Conservation (phyloP, 2,329 filamentous ascomycete genomes). For the Golovinomyces cichoracearum region DNA sequence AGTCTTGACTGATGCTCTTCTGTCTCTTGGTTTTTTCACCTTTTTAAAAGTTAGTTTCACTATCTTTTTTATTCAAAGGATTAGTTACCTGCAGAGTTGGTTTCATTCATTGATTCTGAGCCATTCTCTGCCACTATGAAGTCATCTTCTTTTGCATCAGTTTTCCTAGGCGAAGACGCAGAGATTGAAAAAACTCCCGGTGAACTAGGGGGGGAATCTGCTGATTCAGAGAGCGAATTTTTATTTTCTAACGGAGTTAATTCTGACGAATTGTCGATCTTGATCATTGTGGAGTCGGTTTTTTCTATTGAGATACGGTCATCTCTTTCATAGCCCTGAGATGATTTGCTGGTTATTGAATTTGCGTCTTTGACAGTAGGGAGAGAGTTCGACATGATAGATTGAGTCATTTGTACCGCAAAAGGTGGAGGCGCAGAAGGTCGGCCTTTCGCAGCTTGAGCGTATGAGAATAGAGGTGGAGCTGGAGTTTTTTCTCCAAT, state of each 20-base stretch:
- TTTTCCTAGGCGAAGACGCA: conserved; percentile 18
- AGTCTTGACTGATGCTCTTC: conserved; percentile 21
- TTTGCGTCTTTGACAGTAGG: conserved; percentile 12
- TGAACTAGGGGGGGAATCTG: conserved; percentile 21
- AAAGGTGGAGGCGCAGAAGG: conserved; percentile 9
- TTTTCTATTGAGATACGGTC: conserved; percentile 10
- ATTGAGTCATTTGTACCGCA: conserved; percentile 11
- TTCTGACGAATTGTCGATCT: conserved; percentile 6
- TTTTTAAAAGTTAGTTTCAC: conserved; percentile 8
- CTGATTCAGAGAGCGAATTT: conserved; percentile 7
- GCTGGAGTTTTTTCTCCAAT: conserved; percentile 13
- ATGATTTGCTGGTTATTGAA: conserved; percentile 11
- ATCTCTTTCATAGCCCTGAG: conserved; percentile 9
- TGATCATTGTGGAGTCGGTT: conserved; percentile 6
- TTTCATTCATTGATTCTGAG: conserved; percentile 41
- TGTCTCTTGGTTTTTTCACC: conserved; percentile 14
- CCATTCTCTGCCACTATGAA: conserved; percentile 34
- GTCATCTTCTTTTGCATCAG: conserved; percentile 22
- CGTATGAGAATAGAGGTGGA: conserved; percentile 59
- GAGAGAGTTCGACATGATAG: conserved; percentile 12
- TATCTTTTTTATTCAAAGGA: conserved; percentile 29
- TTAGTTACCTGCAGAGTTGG: conserved; percentile 29
- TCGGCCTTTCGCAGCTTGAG: conserved; percentile 75
- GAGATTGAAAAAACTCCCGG: conserved; percentile 23
- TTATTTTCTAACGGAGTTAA: conserved; percentile 7